Conservation (phyloP, 140 eudicot species). For the Ambrosia hybrid region DNA sequence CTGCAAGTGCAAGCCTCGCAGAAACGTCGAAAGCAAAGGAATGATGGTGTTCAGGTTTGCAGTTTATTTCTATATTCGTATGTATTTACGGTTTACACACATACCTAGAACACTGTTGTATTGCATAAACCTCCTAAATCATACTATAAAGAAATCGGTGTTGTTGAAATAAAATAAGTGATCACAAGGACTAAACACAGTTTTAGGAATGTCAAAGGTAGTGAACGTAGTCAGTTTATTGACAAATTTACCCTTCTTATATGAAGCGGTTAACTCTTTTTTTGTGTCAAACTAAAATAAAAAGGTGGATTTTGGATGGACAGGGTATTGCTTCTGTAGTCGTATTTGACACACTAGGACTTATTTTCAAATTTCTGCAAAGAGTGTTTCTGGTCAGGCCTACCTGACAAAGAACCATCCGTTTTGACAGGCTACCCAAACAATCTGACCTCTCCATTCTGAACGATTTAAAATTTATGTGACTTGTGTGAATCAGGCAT, state of each 20-base stretch:
- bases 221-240: not conserved
- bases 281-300: not conserved
- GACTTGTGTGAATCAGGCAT: slow-evolving; percentile 51
- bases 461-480: not conserved
- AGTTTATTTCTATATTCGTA: slow-evolving; percentile 4
- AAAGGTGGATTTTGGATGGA: not conserved
- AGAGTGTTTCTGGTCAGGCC: not conserved
- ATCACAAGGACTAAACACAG: not conserved
- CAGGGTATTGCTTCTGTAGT: not conserved
- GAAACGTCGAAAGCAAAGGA: slow-evolving; percentile 86
- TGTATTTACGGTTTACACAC: not conserved
- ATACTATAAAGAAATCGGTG: not conserved
- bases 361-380: not conserved
- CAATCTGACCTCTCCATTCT: not conserved
- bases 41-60: slow-evolving; percentile 91
- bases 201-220: slow-evolving; percentile 5
- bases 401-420: not conserved
- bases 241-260: not conserved
- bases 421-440: not conserved
- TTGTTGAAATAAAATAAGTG: too few species aligned
- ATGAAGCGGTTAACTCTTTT: not conserved
- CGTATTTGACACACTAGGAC: not conserved
- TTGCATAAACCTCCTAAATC: slow-evolving; percentile 4
- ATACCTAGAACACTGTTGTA: not conserved
- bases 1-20: slow-evolving; percentile 86